Conservation (phyloP, 768 basidiomycete species). For the Suillus tomentosus region DNA sequence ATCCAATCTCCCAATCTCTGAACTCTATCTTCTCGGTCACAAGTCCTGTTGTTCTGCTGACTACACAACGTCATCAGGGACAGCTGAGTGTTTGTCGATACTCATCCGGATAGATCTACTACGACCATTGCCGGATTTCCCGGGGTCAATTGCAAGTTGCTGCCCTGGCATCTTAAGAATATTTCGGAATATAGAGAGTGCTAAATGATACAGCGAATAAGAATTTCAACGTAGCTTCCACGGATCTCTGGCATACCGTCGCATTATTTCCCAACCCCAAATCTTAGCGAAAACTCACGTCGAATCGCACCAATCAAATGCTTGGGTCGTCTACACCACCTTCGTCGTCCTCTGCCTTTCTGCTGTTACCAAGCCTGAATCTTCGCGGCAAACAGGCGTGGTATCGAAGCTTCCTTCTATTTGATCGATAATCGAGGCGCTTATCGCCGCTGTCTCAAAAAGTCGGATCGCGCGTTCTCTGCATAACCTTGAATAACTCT, state of each 20-base stretch:
- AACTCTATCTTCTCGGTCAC: slow-evolving; percentile 5
- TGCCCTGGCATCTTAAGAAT: slow-evolving; percentile 5
- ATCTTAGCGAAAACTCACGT: slow-evolving; percentile 4
- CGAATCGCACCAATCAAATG: slow-evolving; percentile 10
- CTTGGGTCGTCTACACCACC: slow-evolving; percentile 11
- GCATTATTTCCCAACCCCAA: slow-evolving; percentile 11
- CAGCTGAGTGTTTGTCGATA: background rate
- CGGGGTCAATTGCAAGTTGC: background rate
- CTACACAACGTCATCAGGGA: slow-evolving; percentile 7
- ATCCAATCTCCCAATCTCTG: slow-evolving; percentile 6
- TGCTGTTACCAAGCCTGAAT: slow-evolving; percentile 28
- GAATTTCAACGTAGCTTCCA: slow-evolving; percentile 5
- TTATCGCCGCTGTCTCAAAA: slow-evolving; percentile 20
- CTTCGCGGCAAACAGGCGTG: slow-evolving; percentile 15
- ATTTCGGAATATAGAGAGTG: slow-evolving; percentile 5
- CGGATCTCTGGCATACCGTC: slow-evolving; percentile 5
- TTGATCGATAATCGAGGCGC: slow-evolving; percentile 27
- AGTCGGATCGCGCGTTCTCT: slow-evolving; percentile 2
- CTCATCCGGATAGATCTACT: slow-evolving; percentile 4
- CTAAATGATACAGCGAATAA: slow-evolving; percentile 6
- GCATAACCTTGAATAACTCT: background rate
- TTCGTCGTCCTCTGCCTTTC: slow-evolving; percentile 25
- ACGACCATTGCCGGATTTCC: background rate
- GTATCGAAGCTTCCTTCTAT: slow-evolving; percentile 21
- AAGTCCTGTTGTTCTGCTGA: background rate